Base-by-base conservation (phyloP, 2,329 filamentous ascomycete species). In the Sporothrix brasiliensis region DNA sequence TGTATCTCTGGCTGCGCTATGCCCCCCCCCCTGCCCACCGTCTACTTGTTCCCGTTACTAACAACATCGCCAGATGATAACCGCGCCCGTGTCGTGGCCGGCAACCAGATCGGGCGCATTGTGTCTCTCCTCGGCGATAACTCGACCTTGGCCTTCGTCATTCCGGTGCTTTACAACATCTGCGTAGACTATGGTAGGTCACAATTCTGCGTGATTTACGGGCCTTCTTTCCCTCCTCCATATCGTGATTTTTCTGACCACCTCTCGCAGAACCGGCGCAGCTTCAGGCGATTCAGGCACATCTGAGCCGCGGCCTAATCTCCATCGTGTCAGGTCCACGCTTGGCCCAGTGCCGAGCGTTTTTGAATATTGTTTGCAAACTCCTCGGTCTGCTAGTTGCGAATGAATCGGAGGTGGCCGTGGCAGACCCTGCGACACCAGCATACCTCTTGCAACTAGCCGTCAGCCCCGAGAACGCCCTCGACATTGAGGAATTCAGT, bases 101-200 rank as follows among this genome's bases (percentile, higher is more conserved):
- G 82, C 16, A 82, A 82, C 61, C 81, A 82, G 30, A 75, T 90
- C 14, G 75, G 78, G 3, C 77, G 79, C 44, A 80, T 90, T 69
- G 83, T 87, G 44, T 74, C 78, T 2, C 80, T 86, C 49, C 77
- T 89, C 10, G 73, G 78, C 16, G 77, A 86, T 50, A 82, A 86
- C 65, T 77, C 79, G 0, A 74, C 89, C 21, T 77, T 88, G 9
- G 77, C 81, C 0, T 86, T 87, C 75, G 81, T 82, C 49, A 83
- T 89, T 53, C 86, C 87, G 0, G 88, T 89, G 9, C 78, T 90
- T 4, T 88, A 85, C 77, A 90, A 90, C 75, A 82, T 89, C 63
- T 83, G 87, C 69, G 83, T 89, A 16, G 88, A 90, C 76, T 89
- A 88, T 75, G 86, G 87, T 89, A 76, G 78, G 82, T 54, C 58